Conservation (phyloP, 108 stramenopile species). For the Nannochloropsis salina region DNA sequence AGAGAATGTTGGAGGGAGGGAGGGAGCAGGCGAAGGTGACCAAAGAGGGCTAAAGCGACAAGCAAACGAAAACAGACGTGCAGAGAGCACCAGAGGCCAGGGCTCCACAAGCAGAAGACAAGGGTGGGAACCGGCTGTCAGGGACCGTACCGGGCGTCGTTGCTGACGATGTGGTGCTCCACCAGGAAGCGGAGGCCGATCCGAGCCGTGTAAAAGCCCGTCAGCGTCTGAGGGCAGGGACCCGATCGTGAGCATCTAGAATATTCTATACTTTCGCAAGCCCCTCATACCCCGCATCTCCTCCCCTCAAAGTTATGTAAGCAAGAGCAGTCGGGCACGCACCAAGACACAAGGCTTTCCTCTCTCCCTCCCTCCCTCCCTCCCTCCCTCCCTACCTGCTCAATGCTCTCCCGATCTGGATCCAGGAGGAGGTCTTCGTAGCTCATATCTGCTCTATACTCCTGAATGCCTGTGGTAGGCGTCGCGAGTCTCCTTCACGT, state of each 20-base stretch:
- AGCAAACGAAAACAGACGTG: background rate
- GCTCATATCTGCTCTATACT: background rate
- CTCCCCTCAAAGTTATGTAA: too few relatives aligned
- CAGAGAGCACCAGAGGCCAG: background rate
- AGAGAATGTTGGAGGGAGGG: background rate
- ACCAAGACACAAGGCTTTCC: background rate
- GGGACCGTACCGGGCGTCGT: background rate
- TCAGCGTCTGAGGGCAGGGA: slow-evolving; percentile 55
- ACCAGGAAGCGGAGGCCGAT: slow-evolving; percentile 78
- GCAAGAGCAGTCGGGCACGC: too few relatives aligned
- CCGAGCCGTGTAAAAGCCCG: slow-evolving; percentile 79
- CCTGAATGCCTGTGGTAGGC: background rate
- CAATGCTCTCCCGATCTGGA: background rate
- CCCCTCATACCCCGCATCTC: too few relatives aligned
- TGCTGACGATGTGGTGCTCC: slow-evolving; percentile 70
- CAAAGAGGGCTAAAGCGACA: background rate
- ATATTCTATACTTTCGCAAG: too few relatives aligned
- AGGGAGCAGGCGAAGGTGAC: background rate
- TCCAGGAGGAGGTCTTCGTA: background rate
- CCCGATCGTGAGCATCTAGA: too few relatives aligned
- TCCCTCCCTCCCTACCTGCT: slow-evolving; percentile 10
- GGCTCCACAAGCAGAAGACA: too few relatives aligned
- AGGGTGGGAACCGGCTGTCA: too few relatives aligned
- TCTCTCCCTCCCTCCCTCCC: background rate
- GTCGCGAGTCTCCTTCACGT: background rate